Evolutionary conservation across 1,284 basidiomycete genomes (phyloP), one percentile per base, ranked within the genome.

Genomic region (Somion occarium): DNA sequence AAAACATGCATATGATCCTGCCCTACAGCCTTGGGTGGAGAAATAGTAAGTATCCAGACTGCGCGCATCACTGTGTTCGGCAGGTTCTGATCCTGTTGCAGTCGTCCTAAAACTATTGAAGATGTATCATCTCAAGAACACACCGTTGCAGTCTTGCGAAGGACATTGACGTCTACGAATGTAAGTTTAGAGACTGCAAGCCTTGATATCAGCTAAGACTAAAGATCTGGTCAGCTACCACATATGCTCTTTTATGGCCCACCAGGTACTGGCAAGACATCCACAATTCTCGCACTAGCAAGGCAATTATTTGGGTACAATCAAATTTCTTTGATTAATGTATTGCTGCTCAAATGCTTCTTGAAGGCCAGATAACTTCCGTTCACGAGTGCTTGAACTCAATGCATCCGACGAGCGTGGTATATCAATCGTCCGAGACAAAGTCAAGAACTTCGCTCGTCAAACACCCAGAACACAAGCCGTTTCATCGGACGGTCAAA

Each of bases 211-310:
- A 2, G 49, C 20, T 13, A 37, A 34, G 30, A 9, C 34, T 25
- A n/a, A 15, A 34, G 30, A 7, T 34, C 15, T 19, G 20, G 13
- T 5, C 66, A 99, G 96, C 79, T 99, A 44, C 96, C 97, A 1
- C 97, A 99, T 66, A 99, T 99, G 96, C 77, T 99, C 47, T 99
- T 99, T 75, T 99, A 99, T 61, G 97, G 97, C 0, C 97, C 97
- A 18, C 97, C 97, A 7, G 97, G 97, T 25, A 99, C 97, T 5
- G 97, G 97, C 46, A 99, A 99, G 71, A 99, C 97, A 13, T 97
- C 93, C 37, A 98, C 97, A 1, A 99, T 99, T 60, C 83, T 99
- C 13, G 97, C 97, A 12, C 75, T 99, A 38, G 79, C 97, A 41
- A 78, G 95, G 46, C 94, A 99, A 68, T 79, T 99, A 15, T 99